Base-by-base conservation (phyloP, 768 basidiomycete genomes). In the Lactifluus echinatus region DNA sequence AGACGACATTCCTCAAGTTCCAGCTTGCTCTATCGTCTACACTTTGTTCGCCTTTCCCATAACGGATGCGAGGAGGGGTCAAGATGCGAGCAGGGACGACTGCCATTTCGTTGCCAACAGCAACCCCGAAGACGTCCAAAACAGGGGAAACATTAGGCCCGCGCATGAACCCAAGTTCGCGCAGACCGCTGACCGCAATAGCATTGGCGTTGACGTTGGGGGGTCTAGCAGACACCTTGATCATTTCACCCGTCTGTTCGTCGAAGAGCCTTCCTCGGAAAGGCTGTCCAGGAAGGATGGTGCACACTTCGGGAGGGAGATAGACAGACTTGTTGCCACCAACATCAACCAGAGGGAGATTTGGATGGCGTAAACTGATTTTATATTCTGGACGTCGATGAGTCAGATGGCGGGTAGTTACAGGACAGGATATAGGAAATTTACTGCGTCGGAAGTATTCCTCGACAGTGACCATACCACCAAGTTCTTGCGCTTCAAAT, bases 1-100 rank as follows among this genome's bases (percentile, higher is more conserved):
- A 91, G 62, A 77, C 80, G 63, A 85, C 75, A 43, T 76, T 74
- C 46, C 78, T 70, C 47, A 82, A 65, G 58, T 82, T 81, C 79
- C 79, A 80, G 46, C 76, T 74, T 31, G 79, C 79, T 48, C 65
- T 69, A 0, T 79, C 74, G 58, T 79, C 76, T 21, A 79, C 70
- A 3, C 62, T 64, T 3, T 67, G 53, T 19, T 65, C 60, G 31
- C 70, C 69, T 10, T 67, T 57, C 3, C 61, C 66, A 60, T 80
- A 80, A 15, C 65, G 70, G 47, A 81, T 70, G 7, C 63, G 67
- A 15, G 79, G 79, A 33, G 67, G 69, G 2, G 72, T 70, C 17
- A 80, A 69, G 58, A 80, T 74, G 42, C 79, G 79, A 7, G 76
- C 80, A 1, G 80, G 79, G 8, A 80, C 79, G 26, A 81, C 76